Conservation (phyloP, 768 basidiomycete genomes). For the Asterophora parasitica region DNA sequence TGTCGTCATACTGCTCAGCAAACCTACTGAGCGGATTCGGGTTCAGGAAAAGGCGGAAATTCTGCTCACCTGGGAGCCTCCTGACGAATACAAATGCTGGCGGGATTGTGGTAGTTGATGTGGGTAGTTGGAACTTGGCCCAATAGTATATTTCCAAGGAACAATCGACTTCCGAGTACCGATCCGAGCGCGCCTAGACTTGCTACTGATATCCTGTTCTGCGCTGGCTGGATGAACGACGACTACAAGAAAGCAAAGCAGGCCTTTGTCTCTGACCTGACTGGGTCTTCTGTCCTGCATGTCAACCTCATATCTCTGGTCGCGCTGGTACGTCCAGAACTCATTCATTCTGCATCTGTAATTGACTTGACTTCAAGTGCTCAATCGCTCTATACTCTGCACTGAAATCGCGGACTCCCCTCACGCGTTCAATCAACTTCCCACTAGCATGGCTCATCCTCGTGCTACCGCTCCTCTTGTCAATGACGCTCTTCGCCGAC, state of each 20-base stretch:
- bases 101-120: too few relatives aligned
- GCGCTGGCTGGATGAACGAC: slow-evolving; percentile 4
- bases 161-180: too few relatives aligned
- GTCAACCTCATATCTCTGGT: slow-evolving; percentile 61
- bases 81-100: too few relatives aligned
- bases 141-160: too few relatives aligned
- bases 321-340: slow-evolving; percentile 27
- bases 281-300: slow-evolving; percentile 63
- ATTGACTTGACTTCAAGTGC: slow-evolving; percentile 36
- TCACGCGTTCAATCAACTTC: slow-evolving; percentile 33
- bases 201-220: too few relatives aligned
- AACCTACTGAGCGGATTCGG: too few relatives aligned
- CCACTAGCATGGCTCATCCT: slow-evolving; percentile 58
- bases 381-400: slow-evolving; percentile 70
- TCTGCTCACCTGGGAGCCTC: too few relatives aligned
- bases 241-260: slow-evolving; percentile 77
- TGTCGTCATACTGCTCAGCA: neutral
- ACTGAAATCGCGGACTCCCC: slow-evolving; percentile 43
- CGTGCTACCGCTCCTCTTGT: slow-evolving; percentile 73
- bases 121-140: too few relatives aligned
- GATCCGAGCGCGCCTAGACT: too few relatives aligned
- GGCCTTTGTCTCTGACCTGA: slow-evolving; percentile 71
- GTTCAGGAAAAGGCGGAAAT: too few relatives aligned
- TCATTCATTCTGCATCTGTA: neutral
- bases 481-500: slow-evolving; percentile 71